Base-by-base conservation (phyloP, 1,284 basidiomycete species). In the Apiotrichum akiyoshidainum region DNA sequence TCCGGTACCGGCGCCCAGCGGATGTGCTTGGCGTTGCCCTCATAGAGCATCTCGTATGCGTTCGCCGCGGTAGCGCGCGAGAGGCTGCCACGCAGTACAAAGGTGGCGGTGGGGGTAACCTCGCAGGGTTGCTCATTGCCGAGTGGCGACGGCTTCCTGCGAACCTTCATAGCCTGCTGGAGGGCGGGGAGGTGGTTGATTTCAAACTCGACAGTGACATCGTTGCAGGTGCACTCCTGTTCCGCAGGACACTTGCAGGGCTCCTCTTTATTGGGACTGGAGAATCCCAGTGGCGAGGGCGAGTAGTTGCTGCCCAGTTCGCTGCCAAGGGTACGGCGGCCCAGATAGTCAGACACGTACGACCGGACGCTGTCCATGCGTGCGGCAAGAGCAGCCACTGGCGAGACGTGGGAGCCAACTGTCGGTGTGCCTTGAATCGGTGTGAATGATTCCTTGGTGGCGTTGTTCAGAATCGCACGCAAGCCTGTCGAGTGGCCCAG, bases 291-390 rank as follows among this genome's bases (percentile, higher is more conserved):
- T 14, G 34, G 51, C 41, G 51, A 52, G 26, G 51, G 51, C 19
- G 51, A 44, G 31, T 52, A 63, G 37, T 22, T 41, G 51, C 56
- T 58, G 35, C 61, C 61, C 3, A 63, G 54, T 44, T 74, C 72
- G 37, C 66, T 68, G 7, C 70, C 68, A 6, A 74, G 62, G 0
- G 70, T 68, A 13, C 69, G 59, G 19, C 37, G 56, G 10, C 49
- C 58, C 2, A 60, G 14, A 17, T 53, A 57, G 19, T 60, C 58
- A n/a, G 61, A 59, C 21, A 57, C 35, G 39, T 56, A 53, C 19
- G 58, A 60, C n/a, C 58, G 53, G n/a, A 63, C 58, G 31, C 61
- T 63, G 55, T 54, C 55, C 45, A 57, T 49, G 19, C 46, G 49
- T 1, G 52, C 49, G 37, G 51, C 51, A 19, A 52, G 22, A 7